Conservation (phyloP, 2,329 filamentous ascomycete species). For the Thelonectria discophora region DNA sequence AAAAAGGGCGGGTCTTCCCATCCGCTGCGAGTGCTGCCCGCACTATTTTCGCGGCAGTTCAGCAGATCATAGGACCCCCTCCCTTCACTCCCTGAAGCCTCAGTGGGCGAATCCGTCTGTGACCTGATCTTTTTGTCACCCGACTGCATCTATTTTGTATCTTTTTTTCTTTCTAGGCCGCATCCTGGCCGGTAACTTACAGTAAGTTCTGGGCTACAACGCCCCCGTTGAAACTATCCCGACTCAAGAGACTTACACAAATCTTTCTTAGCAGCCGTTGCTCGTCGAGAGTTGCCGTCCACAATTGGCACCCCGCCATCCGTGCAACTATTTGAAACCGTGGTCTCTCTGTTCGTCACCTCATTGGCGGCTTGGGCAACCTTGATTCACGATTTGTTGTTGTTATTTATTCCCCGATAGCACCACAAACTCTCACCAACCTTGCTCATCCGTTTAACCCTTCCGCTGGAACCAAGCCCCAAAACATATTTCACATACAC, state of each 20-base stretch:
- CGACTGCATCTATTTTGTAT: background rate
- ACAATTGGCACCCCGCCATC: conserved; percentile 1
- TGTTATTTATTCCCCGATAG: background rate
- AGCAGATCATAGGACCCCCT: conserved; percentile 37
- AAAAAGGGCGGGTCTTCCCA: conserved; percentile 45
- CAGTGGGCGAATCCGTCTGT: conserved; percentile 8
- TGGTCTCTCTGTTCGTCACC: conserved; percentile 5
- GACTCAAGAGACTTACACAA: conserved; percentile 2
- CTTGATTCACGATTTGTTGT: conserved; percentile 7
- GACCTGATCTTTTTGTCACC: conserved; percentile 11
- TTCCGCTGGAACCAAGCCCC: background rate
- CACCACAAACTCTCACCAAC: background rate
- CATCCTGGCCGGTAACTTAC: background rate
- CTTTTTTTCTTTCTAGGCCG: background rate
- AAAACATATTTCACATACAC: no score
- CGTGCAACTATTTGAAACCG: conserved; percentile 12
- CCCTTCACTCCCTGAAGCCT: background rate
- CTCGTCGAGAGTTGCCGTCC: background rate
- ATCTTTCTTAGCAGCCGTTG: conserved; percentile 11
- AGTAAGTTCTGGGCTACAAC: no score
- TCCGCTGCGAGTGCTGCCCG: conserved; percentile 19
- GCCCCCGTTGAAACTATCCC: background rate
- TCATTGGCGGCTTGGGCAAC: conserved; percentile 16
- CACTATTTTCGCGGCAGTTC: conserved; percentile 38
- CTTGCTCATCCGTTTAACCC: conserved; percentile 6